A percentile compares a stretch with the other conserved stretches of the same genome.
phyloP scores from a whole-genome alignment of 1,139 yeast species.

The Yamadazyma songkhlaensis region DNA sequence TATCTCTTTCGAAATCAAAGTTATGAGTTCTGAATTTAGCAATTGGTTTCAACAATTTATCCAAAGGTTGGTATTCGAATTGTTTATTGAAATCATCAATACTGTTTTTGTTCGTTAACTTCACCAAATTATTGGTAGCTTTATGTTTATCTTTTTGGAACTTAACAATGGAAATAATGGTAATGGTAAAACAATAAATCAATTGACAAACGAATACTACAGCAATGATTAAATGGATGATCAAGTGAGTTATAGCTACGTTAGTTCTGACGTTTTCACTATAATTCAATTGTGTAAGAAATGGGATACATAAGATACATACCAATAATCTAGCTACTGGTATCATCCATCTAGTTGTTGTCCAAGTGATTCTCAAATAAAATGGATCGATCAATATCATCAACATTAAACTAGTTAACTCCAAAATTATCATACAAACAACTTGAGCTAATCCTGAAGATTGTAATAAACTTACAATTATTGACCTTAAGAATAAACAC shows the following conservation, averaged over 20 bases:
- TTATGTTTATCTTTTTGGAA: constrained; percentile 5
- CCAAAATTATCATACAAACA: constrained; percentile 32
- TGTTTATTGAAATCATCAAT: constrained; percentile 25
- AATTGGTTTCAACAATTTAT: constrained; percentile 8
- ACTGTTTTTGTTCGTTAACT: constrained; percentile 11
- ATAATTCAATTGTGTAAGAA: constrained; percentile 26
- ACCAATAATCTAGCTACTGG: constrained; percentile 37
- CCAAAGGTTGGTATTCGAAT: constrained; percentile 34
- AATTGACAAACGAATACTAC: constrained; percentile 34
- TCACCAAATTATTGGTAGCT: constrained; percentile 3
- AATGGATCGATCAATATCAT: constrained; percentile 38
- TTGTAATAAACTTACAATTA: constrained; percentile 45
- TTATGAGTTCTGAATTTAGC: constrained; percentile 1
- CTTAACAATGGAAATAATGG: constrained; percentile 24
- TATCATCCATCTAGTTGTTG: constrained; percentile 35
- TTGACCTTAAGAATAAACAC: constrained; percentile 29
- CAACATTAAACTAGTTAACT: constrained; percentile 28
- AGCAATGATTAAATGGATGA: constrained; percentile 38
- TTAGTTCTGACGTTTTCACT: constrained; percentile 36
- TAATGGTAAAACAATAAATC: constrained; percentile 26
- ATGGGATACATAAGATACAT: constrained; percentile 42
- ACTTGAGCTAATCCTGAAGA: constrained; percentile 45
- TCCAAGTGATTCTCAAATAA: constrained; percentile 36
- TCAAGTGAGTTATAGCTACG: constrained; percentile 40
- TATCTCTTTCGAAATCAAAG: neutral